phyloP scores from a whole-genome alignment of 164 flowering plant species.

The Sextonia rubra region DNA sequence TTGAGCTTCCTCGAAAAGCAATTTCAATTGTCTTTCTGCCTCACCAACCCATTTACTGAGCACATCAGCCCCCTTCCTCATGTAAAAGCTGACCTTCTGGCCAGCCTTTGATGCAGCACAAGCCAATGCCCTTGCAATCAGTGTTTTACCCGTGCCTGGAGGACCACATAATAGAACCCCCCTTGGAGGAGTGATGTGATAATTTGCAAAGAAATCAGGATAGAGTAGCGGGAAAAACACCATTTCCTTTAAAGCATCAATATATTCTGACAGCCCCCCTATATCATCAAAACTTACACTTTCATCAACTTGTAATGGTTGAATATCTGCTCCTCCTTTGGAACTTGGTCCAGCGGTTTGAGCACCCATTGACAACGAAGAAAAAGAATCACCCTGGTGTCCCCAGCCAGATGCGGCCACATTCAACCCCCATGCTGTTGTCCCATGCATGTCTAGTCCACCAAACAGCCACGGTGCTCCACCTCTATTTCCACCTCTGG shows the following conservation, averaged over 20 bases:
- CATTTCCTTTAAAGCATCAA: conserved; percentile 97
- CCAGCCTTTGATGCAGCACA: conserved; percentile 99
- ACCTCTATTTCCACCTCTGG: conserved; percentile 77
- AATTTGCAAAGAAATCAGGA: conserved; percentile 95
- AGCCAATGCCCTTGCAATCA: conserved; percentile 97
- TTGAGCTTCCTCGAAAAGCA: conserved; percentile 99
- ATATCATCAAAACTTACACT: conserved; percentile 93
- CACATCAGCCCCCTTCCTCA: conserved; percentile 99
- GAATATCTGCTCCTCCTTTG: conserved; percentile 99
- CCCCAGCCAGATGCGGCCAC: conserved; percentile 99
- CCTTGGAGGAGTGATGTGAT: conserved; percentile 95
- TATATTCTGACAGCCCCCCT: conserved; percentile 93
- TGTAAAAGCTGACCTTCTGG: conserved; percentile 98
- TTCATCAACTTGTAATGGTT: conserved; percentile 94
- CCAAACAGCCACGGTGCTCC: conserved; percentile 95
- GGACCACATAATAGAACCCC: conserved; percentile 99
- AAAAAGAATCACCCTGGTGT: conserved; percentile 76
- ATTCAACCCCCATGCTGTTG: conserved; percentile 85
- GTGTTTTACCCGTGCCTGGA: conserved; percentile 98
- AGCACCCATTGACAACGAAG: conserved; percentile 62
- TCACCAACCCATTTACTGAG: conserved; percentile 99
- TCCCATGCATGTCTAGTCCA: conserved; percentile 83
- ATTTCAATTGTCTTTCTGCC: conserved; percentile 94
- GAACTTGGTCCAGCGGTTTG: conserved; percentile 99
- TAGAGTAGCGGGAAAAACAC: conserved; percentile 95